Evolutionary conservation across 2,329 filamentous ascomycete genomes (phyloP).

Genomic region (Colletotrichum tropicale): DNA sequence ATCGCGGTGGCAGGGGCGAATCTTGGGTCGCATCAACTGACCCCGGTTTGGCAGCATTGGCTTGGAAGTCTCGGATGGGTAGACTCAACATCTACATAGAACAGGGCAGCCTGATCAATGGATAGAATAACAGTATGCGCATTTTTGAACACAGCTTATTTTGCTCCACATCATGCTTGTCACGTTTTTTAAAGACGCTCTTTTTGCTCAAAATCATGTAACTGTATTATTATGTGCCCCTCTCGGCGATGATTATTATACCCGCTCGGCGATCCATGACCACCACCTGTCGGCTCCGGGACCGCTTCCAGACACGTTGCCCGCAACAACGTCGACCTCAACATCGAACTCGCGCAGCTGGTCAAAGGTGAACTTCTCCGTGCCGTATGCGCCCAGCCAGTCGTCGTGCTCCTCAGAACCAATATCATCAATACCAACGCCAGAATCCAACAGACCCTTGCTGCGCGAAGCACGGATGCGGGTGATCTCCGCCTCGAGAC

Average conservation of each 20-base stretch:
- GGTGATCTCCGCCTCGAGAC: constrained; percentile 81
- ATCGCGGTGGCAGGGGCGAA: constrained; percentile 10
- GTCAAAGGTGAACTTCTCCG: constrained; percentile 77
- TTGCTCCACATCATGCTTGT: neutral
- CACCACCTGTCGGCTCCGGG: constrained; percentile 86
- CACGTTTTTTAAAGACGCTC: neutral
- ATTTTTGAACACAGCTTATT: neutral
- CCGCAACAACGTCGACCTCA: constrained; percentile 77
- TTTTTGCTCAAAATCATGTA: neutral
- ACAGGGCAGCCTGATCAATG: constrained; percentile 6
- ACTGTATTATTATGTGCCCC: constrained; percentile 13
- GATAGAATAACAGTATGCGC: constrained; percentile 1
- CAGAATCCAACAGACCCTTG: constrained; percentile 83
- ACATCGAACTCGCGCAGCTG: constrained; percentile 86
- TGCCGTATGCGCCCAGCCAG: constrained; percentile 83
- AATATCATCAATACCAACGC: constrained; percentile 68
- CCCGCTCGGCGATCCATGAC: constrained; percentile 81
- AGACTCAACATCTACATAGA: constrained; percentile 47
- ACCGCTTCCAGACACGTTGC: constrained; percentile 70
- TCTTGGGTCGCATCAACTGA: constrained; percentile 22
- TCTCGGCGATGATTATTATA: neutral
- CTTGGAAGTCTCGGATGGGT: constrained; percentile 25
- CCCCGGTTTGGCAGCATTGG: constrained; percentile 10
- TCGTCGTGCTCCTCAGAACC: constrained; percentile 76
- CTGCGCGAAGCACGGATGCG: constrained; percentile 77